A percentile compares a stretch with the other conserved stretches of the same genome.
Evolutionary conservation across 768 basidiomycete genomes (phyloP).

Genomic region (Tephrocybe rancida): DNA sequence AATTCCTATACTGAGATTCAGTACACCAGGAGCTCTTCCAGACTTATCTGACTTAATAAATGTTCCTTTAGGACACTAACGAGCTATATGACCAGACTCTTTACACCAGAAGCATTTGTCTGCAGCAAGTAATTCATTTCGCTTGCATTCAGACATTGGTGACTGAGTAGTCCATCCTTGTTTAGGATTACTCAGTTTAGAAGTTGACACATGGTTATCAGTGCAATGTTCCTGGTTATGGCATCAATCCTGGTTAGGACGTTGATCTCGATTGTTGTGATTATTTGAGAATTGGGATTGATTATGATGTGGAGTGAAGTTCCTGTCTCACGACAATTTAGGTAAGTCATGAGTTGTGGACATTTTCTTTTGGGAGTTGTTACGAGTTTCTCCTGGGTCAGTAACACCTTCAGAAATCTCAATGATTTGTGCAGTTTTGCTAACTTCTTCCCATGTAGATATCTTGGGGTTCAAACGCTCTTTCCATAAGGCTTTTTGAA

Average conservation of each 20-base stretch:
- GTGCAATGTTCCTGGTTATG: too few relatives aligned
- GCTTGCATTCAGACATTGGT: neutral
- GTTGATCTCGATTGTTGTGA: too few relatives aligned
- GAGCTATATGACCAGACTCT: conserved; percentile 3
- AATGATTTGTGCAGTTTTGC: conserved; percentile 10
- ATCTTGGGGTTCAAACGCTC: conserved; percentile 11
- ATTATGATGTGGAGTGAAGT: too few relatives aligned
- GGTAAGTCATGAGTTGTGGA: too few relatives aligned
- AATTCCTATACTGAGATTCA: neutral
- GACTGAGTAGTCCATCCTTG: too few relatives aligned
- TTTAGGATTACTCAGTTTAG: too few relatives aligned
- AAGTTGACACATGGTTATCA: too few relatives aligned
- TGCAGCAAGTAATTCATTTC: conserved; percentile 6
- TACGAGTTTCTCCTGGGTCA: neutral
- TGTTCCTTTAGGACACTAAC: neutral
- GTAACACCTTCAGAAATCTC: conserved; percentile 8
- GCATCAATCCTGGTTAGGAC: too few relatives aligned
- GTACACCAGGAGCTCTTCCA: neutral
- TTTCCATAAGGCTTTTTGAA: conserved; percentile 6
- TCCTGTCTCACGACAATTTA: too few relatives aligned
- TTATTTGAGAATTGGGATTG: too few relatives aligned
- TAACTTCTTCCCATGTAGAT: conserved; percentile 8
- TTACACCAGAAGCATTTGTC: conserved; percentile 7
- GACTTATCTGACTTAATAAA: neutral
- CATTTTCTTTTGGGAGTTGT: neutral